Conservation (phyloP, 2,329 filamentous ascomycete genomes). For the Ceratocystis albifundus region DNA sequence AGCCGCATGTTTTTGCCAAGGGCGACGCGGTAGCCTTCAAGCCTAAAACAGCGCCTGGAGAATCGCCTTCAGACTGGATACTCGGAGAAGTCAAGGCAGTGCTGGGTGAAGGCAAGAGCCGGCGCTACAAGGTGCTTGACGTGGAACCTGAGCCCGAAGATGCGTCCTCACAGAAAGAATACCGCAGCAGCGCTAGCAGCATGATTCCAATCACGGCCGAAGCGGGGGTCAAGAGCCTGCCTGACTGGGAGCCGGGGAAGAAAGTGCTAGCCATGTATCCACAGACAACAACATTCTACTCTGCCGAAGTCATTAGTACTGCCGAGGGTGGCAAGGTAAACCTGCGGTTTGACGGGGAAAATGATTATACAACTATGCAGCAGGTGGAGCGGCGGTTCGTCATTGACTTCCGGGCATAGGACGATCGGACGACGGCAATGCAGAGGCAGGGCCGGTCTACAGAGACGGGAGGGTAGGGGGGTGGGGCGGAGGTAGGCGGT, state of each 20-base stretch:
- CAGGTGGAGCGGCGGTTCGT: slow-evolving; percentile 66
- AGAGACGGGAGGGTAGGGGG: slow-evolving; percentile 13
- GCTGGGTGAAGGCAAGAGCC: slow-evolving; percentile 62
- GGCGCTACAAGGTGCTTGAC: slow-evolving; percentile 69
- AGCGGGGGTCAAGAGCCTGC: slow-evolving; percentile 38
- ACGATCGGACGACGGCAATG: background rate
- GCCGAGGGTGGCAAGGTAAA: slow-evolving; percentile 42
- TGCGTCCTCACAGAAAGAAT: slow-evolving; percentile 49
- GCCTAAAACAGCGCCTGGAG: slow-evolving; percentile 41
- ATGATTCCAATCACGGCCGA: slow-evolving; percentile 64
- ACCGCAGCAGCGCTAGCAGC: slow-evolving; percentile 59
- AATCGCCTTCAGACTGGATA: slow-evolving; percentile 51
- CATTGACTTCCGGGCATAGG: slow-evolving; percentile 51
- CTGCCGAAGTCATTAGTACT: slow-evolving; percentile 63
- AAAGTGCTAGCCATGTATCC: slow-evolving; percentile 69
- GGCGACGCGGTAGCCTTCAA: slow-evolving; percentile 58
- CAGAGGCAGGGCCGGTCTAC: background rate
- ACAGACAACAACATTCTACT: slow-evolving; percentile 75
- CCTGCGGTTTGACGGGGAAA: slow-evolving; percentile 69
- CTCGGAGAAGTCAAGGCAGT: slow-evolving; percentile 67
- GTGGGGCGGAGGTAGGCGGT: no score
- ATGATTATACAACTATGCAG: slow-evolving; percentile 60
- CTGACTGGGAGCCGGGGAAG: slow-evolving; percentile 54
- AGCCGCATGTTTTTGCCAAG: slow-evolving; percentile 44
- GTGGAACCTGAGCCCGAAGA: slow-evolving; percentile 68